Base-by-base conservation (phyloP, 495 filamentous ascomycete genomes). In the Rusavskia elegans region DNA sequence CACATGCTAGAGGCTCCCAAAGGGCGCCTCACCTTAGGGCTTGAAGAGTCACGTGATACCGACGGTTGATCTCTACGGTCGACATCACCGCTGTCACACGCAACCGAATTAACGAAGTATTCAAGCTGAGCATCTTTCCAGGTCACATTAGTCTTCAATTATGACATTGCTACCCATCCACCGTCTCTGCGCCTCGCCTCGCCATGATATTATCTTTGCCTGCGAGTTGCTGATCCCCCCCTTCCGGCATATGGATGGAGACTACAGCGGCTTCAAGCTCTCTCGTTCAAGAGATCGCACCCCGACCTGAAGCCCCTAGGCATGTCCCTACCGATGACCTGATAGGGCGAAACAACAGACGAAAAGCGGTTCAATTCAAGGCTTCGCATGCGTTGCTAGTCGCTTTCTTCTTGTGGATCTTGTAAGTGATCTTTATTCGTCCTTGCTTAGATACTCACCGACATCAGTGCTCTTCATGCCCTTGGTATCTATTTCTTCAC, bases 401-500 rank as follows among this genome's bases (percentile, higher is more conserved):
- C 9, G 64, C 59, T 10, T 71, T 80, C 55, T 69, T 80, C 40
- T 41, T 72, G 30, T 69, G 66, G 57, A 65, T 80, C 48, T 61
- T 76, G 61, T 57, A 51, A 16, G 59, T 57, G 4, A 27, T 19
- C 23, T 13, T 9, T 5, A 29, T 30, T 2, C 16, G 25, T 19
- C 36, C 50, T 39, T 42, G 20, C 30, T 44, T 35, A 52, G 17
- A 59, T 37, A 1, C 36, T 38, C 35, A 30, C 37, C 53, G 11
- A 45, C 25, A 19, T 19, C 58, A 84, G 80, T 48, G 67, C 79
- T 57, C 69, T 96, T 21, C 90, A 97, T 61, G 69, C 75, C 54
- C 72, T 82, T 27, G 92, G 88, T 30, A 83, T 97, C 55, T 87
- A 83, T 59, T 83, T 94, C 61, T 98, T 98, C 68, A 90, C 87